Evolutionary conservation across 2,329 filamentous ascomycete species (phyloP), one percentile per base, ranked within the genome.

Genomic region (Diaporthe vaccinii): DNA sequence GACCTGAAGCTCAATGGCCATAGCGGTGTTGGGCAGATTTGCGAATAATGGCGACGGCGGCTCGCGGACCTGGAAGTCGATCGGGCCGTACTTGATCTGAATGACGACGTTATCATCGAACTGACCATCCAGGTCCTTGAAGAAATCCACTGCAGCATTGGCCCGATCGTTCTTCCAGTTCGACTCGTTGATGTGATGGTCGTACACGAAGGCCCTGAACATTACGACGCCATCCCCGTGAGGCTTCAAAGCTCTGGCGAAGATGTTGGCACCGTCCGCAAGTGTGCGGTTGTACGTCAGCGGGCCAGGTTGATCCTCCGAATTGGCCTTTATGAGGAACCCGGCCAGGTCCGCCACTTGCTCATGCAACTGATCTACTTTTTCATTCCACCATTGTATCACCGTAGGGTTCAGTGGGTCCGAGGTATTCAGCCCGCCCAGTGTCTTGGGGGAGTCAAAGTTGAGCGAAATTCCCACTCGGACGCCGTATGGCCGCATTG

Each of bases 81-180:
- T 94, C 0, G 93, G 92, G 0, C 93, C 93, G 77, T 92, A 93
- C 82, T 94, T 95, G 82, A 94, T 91, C 80, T 95, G 93, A 3
- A 94, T 87, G 0, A 94, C 87, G 0, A 94, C 92, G 62, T 94
- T 94, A 61, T 92, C 90, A 31, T 92, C 90, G 74, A 94, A 94
- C 75, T 91, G 81, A 7, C 87, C 89, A 78, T 94, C 93, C 0
- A 94, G 86, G 0, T 86, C 85, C 22, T 89, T 85, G 81, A 94
- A 94, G 82, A 90, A 93, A 1, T 94, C 86, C 0, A 93, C 91
- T 0, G 91, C 92, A 0, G 92, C 93, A 73, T 93, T 94, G 1
- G 93, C 93, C 2, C 93, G 89, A 80, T 94, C 93, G 1, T 88
- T 88, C 69, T 88, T 90, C 91, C 92, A 94, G 80, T 92, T 86